A percentile compares a stretch with the other conserved stretches of the same genome.
Conservation (phyloP, 257 asterid genomes). For the Lantana camara region DNA sequence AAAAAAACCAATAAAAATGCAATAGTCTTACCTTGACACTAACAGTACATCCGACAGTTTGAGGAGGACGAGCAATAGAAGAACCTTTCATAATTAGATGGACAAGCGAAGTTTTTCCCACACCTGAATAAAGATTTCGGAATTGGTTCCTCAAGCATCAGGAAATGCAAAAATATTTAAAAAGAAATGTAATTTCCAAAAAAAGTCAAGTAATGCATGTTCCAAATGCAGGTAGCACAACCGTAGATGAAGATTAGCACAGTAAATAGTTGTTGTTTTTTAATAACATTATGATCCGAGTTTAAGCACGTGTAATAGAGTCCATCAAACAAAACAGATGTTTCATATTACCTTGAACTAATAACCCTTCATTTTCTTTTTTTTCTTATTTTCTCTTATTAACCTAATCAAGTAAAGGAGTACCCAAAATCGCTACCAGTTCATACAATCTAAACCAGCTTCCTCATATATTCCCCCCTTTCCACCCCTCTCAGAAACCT, state of each 20-base stretch:
- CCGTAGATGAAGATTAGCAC: not conserved
- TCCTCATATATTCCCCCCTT: no score
- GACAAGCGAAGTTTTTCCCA: slow-evolving; percentile 93
- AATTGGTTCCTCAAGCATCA: no score
- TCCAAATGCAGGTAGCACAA: not conserved
- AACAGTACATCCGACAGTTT: slow-evolving; percentile 87
- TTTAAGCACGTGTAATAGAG: no score
- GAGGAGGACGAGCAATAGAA: slow-evolving; percentile 75
- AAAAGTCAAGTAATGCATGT: not conserved
- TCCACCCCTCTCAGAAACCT: no score
- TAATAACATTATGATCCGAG: no score
- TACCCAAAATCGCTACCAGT: no score
- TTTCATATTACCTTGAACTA: not conserved
- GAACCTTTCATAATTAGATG: slow-evolving; percentile 89
- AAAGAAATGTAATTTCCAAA: not conserved
- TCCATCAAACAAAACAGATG: not conserved
- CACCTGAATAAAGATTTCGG: slow-evolving; percentile 49
- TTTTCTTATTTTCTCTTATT: not conserved
- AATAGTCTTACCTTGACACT: slow-evolving; percentile 66
- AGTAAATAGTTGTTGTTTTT: not conserved
- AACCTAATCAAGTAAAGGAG: not conserved
- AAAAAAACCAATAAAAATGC: not conserved
- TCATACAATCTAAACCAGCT: no score
- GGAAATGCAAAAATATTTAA: not conserved
- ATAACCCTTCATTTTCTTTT: no score